Evolutionary conservation across 1,139 yeast genomes (phyloP).

Genomic region (Kodamaea suecica): DNA sequence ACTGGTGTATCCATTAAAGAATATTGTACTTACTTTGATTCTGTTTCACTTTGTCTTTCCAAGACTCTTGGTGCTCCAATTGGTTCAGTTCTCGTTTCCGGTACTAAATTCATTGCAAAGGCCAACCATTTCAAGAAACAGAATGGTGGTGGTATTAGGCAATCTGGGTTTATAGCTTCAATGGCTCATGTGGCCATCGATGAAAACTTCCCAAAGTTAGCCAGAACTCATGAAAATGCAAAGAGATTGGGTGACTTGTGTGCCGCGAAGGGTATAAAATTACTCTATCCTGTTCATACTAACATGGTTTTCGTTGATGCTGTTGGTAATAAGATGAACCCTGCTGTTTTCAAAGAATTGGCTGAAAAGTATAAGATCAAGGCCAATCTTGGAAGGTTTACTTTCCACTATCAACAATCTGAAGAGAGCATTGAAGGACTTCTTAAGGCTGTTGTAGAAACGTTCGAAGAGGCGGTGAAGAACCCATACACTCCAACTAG

Average conservation of each 20-base stretch:
- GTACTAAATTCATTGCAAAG: conserved; percentile 54
- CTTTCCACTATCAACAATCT: conserved; percentile 41
- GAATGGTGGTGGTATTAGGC: conserved; percentile 94
- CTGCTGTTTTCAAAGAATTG: conserved; percentile 50
- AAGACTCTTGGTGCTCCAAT: conserved; percentile 94
- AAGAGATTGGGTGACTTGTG: conserved; percentile 63
- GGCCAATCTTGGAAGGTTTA: conserved; percentile 27
- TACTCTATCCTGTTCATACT: conserved; percentile 79
- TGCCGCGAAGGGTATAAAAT: conserved; percentile 47
- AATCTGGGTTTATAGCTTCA: conserved; percentile 75
- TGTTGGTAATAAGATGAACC: conserved; percentile 56
- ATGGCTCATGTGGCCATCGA: conserved; percentile 83
- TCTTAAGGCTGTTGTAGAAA: conserved; percentile 29
- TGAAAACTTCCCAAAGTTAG: conserved; percentile 62
- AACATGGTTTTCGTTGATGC: conserved; percentile 81
- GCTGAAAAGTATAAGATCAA: conserved; percentile 51
- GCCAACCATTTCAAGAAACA: conserved; percentile 90
- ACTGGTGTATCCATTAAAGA: conserved; percentile 68
- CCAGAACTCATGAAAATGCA: conserved; percentile 66
- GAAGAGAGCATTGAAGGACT: conserved; percentile 30
- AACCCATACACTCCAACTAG: conserved; percentile 22
- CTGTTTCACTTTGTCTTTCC: conserved; percentile 84
- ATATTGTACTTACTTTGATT: conserved; percentile 78
- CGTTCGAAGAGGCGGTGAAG: conserved; percentile 27
- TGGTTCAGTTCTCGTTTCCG: conserved; percentile 85